Evolutionary conservation across 345 rosid genomes (phyloP), one percentile per base, ranked within the genome.

Genomic region (Ricinus communis): DNA sequence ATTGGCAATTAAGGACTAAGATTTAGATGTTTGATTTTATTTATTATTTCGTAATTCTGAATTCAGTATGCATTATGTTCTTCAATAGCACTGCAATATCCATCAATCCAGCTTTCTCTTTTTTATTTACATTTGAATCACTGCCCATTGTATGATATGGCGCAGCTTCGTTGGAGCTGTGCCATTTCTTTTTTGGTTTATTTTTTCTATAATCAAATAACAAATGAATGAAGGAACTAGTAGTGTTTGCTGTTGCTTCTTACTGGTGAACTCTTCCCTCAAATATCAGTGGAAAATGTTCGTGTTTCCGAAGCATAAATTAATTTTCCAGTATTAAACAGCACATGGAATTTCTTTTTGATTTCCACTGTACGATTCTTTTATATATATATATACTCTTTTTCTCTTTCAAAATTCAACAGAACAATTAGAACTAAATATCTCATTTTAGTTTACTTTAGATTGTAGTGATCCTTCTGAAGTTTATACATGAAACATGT

Each of bases 261-360:
- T 82, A 66, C 71, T 69, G 82, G 82, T 80, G 82, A 82, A 77
- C 81, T 58, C 81, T 65, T 69, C 63, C 71, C 21, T 31, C 45
- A 19, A 8, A 24, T 56, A 27, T 8, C n/a, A 43, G 47, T 72
- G 69, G 46, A 76, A 52, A 75, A 77, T 71, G 77, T 80, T 80
- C 82, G 62, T 61, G 83, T 77, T 80, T 83, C 78, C 80, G 80
- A 80, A 80, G 86, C 82, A 77, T 75, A 75, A 1, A 77, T 72
- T n/a, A 49, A 79, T 24, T 13, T 28, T 30, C 82, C 80, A 80
- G 83, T 70, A 68, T 77, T 75, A 57, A 80, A 83, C 84, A 75
- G 72, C 78, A 65, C 43, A 18, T 72, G 72, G 82, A 18, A 15
- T 50, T 62, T 1, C 8, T 40, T 25, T 18, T 18, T 6, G 19